These are phyloP conservation scores for Phoma sp. DNA, from an alignment of 2,329 filamentous ascomycete species.

Conservation along the genomic window DNA sequence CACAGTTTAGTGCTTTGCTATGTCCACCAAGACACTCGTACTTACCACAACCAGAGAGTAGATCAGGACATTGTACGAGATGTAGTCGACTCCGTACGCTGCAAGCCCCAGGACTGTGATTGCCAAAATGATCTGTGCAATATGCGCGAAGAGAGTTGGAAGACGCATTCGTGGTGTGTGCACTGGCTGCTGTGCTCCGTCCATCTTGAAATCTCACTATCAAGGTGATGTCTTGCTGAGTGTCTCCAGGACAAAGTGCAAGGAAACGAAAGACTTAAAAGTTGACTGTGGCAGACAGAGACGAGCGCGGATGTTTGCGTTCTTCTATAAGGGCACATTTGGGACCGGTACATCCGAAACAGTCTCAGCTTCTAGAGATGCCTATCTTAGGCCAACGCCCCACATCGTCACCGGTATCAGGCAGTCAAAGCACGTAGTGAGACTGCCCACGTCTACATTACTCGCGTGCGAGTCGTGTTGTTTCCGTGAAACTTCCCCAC, in stretches of 20 bases:
- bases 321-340: constrained; percentile 13
- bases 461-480: constrained; percentile 9
- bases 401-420: constrained; percentile 17
- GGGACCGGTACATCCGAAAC: constrained; percentile 11
- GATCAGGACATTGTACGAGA: constrained; percentile 53
- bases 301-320: constrained; percentile 11
- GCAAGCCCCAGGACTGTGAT: constrained; percentile 58
- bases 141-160: constrained; percentile 29
- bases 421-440: constrained; percentile 11
- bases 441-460: constrained; percentile 10
- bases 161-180: constrained; percentile 8
- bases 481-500: constrained; percentile 8
- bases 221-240: constrained; percentile 4
- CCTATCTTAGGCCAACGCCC: constrained; percentile 11
- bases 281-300: constrained; percentile 5
- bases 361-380: constrained; percentile 12
- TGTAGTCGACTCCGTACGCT: constrained; percentile 53
- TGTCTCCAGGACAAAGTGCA: constrained; percentile 6
- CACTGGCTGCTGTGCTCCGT: constrained; percentile 3
- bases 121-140: constrained; percentile 49
- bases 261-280: not conserved
- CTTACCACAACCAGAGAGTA: constrained; percentile 27
- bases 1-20: not conserved
- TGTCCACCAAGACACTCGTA: not conserved
- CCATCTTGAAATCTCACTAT: constrained; percentile 13